A percentile compares a stretch with the other conserved stretches of the same genome.
phyloP scores from a whole-genome alignment of 441 rosid species.

The Raphanus hybrid region DNA sequence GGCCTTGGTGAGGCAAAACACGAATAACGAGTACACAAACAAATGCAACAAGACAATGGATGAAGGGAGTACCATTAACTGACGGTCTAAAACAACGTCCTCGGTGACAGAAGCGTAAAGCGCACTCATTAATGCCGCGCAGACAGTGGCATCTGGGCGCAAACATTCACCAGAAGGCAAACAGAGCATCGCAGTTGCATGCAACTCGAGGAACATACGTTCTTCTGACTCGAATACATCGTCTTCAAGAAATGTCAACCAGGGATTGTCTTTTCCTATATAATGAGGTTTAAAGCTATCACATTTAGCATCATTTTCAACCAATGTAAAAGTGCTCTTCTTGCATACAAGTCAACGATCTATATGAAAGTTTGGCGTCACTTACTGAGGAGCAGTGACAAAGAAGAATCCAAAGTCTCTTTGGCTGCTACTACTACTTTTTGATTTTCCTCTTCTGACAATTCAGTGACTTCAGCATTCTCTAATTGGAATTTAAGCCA shows the following conservation, averaged over 20 bases:
- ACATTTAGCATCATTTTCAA: conserved; percentile 15
- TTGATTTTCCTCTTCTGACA: conserved; percentile 83
- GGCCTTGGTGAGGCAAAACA: background rate
- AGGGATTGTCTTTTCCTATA: conserved; percentile 72
- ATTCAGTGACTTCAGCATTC: conserved; percentile 72
- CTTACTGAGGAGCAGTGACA: conserved; percentile 76
- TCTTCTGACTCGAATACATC: conserved; percentile 54
- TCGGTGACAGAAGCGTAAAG: conserved; percentile 81
- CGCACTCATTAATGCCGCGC: conserved; percentile 90
- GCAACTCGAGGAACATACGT: conserved; percentile 80
- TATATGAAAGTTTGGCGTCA: conserved; percentile 10
- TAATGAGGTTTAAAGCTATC: conserved; percentile 28
- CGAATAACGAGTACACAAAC: background rate
- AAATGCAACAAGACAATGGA: too few relatives aligned
- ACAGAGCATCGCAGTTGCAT: conserved; percentile 92
- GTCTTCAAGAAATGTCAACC: conserved; percentile 76
- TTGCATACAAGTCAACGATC: conserved; percentile 17
- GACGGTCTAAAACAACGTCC: conserved; percentile 67
- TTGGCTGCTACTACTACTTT: conserved; percentile 69
- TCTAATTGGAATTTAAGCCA: conserved; percentile 90
- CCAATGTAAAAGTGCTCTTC: conserved; percentile 9
- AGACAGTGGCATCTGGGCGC: conserved; percentile 87
- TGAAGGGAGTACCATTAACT: background rate
- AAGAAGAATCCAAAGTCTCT: conserved; percentile 71
- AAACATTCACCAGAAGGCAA: conserved; percentile 94